Conservation (phyloP, 2,329 filamentous ascomycete genomes). For the Phyllosticta ampelicida region DNA sequence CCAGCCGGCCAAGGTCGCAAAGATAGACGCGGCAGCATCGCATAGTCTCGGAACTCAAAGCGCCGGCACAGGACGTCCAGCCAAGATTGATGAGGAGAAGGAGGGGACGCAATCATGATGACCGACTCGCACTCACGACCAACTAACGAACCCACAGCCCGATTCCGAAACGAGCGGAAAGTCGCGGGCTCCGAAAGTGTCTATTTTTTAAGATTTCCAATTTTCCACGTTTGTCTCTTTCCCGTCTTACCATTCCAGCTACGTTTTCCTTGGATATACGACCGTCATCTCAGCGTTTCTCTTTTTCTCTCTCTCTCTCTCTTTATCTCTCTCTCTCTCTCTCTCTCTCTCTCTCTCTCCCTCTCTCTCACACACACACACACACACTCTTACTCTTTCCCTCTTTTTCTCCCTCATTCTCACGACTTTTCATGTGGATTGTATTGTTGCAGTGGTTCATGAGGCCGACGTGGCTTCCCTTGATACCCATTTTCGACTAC, state of each 20-base stretch:
- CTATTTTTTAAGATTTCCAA: neutral
- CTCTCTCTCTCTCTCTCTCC: neutral
- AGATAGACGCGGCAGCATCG: conserved; percentile 20
- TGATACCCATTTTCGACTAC: conserved; percentile 10
- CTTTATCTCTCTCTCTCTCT: conserved; percentile 4
- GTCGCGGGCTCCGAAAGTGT: neutral
- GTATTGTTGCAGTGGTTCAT: conserved; percentile 3
- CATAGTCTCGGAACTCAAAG: conserved; percentile 19
- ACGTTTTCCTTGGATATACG: neutral
- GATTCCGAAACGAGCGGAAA: neutral
- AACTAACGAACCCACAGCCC: neutral
- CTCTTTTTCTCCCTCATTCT: conserved; percentile 1
- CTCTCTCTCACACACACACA: no score
- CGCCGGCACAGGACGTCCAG: conserved; percentile 24
- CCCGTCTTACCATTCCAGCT: neutral
- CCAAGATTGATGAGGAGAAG: conserved; percentile 36
- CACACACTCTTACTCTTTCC: neutral
- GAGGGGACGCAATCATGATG: conserved; percentile 21
- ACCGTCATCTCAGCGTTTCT: conserved; percentile 7
- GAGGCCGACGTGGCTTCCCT: conserved; percentile 7
- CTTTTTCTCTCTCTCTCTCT: conserved; percentile 2
- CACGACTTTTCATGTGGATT: neutral
- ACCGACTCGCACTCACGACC: neutral
- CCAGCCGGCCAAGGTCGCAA: conserved; percentile 27
- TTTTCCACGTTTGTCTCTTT: neutral